Evolutionary conservation across 345 rosid genomes (phyloP).

Genomic region (Acer saccharum): DNA sequence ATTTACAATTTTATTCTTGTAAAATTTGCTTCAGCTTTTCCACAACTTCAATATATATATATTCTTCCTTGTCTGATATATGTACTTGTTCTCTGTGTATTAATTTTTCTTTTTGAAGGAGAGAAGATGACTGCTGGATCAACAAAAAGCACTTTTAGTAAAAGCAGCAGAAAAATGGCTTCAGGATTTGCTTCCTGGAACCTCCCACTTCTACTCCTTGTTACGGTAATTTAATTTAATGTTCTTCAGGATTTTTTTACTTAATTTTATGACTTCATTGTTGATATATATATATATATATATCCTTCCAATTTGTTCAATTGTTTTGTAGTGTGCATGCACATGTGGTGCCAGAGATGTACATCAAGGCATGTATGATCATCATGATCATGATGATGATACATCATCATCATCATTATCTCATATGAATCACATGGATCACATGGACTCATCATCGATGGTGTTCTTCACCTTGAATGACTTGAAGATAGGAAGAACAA

Average conservation of each 20-base stretch:
- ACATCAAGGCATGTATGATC: constrained; percentile 16
- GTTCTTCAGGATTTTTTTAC: not conserved
- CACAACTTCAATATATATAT: too few relatives aligned
- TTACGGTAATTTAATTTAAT: constrained; percentile 12
- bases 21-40: not conserved
- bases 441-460: constrained; percentile 27
- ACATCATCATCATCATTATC: not conserved
- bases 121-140: not conserved
- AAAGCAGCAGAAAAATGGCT: constrained; percentile 1
- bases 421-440: constrained; percentile 15
- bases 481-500: constrained; percentile 29
- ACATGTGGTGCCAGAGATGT: constrained; percentile 15
- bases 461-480: constrained; percentile 48
- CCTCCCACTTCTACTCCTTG: constrained; percentile 20
- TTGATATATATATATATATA: too few relatives aligned
- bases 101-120: not conserved
- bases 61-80: not conserved
- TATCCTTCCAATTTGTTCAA: not conserved
- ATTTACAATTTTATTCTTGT: not conserved
- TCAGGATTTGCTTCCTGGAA: constrained; percentile 7
- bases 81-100: not conserved
- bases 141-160: not conserved
- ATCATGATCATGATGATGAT: not conserved
- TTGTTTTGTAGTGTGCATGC: constrained; percentile 3
- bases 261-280: too few relatives aligned